Evolutionary conservation across 2,329 filamentous ascomycete species (phyloP).

Genomic region (Epichloe scottii): DNA sequence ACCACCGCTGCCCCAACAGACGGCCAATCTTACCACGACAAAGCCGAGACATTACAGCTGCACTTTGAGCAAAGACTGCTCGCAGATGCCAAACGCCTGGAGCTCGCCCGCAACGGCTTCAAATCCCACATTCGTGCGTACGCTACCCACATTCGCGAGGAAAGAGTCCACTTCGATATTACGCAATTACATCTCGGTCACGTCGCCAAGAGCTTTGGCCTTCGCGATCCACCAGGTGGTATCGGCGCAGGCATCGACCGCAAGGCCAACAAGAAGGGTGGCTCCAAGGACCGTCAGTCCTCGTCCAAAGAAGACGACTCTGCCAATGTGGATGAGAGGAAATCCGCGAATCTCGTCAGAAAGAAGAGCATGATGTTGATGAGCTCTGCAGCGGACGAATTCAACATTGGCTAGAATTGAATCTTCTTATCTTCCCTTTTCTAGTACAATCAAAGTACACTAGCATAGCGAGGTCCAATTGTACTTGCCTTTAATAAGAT

Average conservation of each 20-base stretch:
- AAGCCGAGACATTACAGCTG: conserved; percentile 45
- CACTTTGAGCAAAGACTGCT: conserved; percentile 48
- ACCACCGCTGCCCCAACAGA: conserved; percentile 41
- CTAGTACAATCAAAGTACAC: too few species aligned
- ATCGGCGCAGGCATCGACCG: conserved; percentile 51
- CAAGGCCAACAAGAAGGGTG: conserved; percentile 27
- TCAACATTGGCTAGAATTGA: conserved; percentile 47
- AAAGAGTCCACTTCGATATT: conserved; percentile 83
- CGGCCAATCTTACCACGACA: conserved; percentile 32
- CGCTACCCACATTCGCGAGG: conserved; percentile 78
- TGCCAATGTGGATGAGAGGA: conserved; percentile 17
- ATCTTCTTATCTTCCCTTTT: background rate
- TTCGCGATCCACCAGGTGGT: conserved; percentile 77
- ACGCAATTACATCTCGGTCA: conserved; percentile 84
- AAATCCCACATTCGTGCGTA: conserved; percentile 91
- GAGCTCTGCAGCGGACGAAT: conserved; percentile 52
- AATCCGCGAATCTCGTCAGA: conserved; percentile 34
- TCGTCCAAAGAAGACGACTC: conserved; percentile 1
- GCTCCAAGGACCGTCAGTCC: conserved; percentile 12
- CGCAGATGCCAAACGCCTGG: conserved; percentile 54
- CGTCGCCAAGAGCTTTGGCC: conserved; percentile 81
- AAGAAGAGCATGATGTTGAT: conserved; percentile 53
- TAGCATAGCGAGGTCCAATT: conserved; percentile 1
- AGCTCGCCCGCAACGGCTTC: conserved; percentile 73
- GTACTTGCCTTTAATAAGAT: background rate